phyloP scores from a whole-genome alignment of 2,329 filamentous ascomycete genomes.

The Xylaria sp. region DNA sequence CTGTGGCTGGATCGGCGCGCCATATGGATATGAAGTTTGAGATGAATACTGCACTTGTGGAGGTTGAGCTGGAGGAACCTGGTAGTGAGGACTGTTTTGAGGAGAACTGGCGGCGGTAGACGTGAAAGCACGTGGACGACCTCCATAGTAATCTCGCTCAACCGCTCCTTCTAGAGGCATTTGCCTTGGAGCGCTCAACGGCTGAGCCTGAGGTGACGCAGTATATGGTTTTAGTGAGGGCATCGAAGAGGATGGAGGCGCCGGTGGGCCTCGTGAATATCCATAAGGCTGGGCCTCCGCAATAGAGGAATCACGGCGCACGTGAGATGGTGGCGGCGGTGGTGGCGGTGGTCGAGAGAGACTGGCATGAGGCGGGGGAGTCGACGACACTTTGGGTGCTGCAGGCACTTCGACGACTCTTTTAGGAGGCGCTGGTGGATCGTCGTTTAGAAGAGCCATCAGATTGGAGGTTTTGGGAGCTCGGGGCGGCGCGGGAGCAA shows the following conservation, averaged over 20 bases:
- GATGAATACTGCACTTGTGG: conserved; percentile 56
- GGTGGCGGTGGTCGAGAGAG: conserved; percentile 57
- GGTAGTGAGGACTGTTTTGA: conserved; percentile 60
- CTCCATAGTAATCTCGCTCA: conserved; percentile 60
- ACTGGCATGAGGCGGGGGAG: conserved; percentile 60
- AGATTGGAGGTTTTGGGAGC: conserved; percentile 70
- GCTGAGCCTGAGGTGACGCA: conserved; percentile 63
- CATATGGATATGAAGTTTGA: conserved; percentile 59
- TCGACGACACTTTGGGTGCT: conserved; percentile 58
- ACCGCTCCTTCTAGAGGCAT: conserved; percentile 57
- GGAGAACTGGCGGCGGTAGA: conserved; percentile 58
- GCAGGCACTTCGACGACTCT: conserved; percentile 61
- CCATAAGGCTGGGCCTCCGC: conserved; percentile 58
- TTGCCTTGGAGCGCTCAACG: conserved; percentile 59
- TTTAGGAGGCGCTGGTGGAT: conserved; percentile 63
- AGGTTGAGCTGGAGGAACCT: conserved; percentile 53
- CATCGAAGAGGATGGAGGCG: conserved; percentile 59
- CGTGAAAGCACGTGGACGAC: conserved; percentile 50
- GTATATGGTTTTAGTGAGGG: conserved; percentile 66
- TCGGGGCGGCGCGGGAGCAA: conserved; percentile 55
- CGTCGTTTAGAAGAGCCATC: conserved; percentile 72
- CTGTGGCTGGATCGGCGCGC: conserved; percentile 55
- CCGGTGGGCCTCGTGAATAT: conserved; percentile 56
- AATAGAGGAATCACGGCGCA: conserved; percentile 58
- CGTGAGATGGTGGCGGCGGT: conserved; percentile 55